Base-by-base conservation (phyloP, 495 filamentous ascomycete genomes). In the Xylaria flabelliformis region DNA sequence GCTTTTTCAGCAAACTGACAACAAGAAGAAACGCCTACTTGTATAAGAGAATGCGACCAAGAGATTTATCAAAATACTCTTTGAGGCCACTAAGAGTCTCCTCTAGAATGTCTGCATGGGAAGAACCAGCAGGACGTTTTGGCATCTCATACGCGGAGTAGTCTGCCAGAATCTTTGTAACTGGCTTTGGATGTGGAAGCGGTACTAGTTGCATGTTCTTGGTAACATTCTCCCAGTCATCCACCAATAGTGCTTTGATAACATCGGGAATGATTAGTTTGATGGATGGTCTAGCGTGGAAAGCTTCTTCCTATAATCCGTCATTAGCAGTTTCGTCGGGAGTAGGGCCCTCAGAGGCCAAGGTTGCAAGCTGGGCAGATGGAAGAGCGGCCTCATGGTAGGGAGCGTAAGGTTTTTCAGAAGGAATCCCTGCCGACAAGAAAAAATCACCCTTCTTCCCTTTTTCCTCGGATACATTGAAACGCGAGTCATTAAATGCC, bases 151-250 rank as follows among this genome's bases (percentile, higher is more conserved):
- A 86, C 2, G 86, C 86, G 42, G 90, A 82, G 78, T 97, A 99
- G 70, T 93, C 91, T 44, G 93, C 85, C 7, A 99, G 82, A 72
- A 99, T 95, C 69, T 90, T 80, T 70, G 88, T 88, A 66, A 95
- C 93, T 2, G 93, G 90, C 63, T 90, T 86, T 29, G 86, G 83
- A n/a, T 92, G 88, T 0, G 96, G 96, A 12, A 99, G 85, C 0
- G 90, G 89, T 19, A 97, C 93, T 3, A 98, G 90, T 75, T 93
- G 91, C 72, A 91, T 88, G 77, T 95, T 94, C 85, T 98, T 98
- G 62, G 96, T 99, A 63, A 98, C 89, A 75, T 97, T 97, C 82
- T 99, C 96, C 96, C 96, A 99, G 83, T 99, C 96, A 76, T 99
- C 96, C 50, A 99, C 96, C 4, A 99, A 90, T 56, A 96, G 83